Base-by-base conservation (phyloP, 106 monocot species). In the Allium fistulosum region DNA sequence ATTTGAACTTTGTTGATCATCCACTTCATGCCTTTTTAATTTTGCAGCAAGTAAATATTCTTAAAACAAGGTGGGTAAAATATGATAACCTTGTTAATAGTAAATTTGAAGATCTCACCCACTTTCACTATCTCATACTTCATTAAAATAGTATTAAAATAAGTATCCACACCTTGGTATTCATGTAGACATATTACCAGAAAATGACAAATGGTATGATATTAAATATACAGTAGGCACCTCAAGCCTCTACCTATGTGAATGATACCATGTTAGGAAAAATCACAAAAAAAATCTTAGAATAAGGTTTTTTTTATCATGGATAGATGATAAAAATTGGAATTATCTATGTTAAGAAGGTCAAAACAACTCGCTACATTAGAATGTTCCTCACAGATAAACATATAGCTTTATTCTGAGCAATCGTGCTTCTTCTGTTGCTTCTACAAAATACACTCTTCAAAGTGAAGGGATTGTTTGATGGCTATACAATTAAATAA, bases 141-240 rank as follows among this genome's bases (percentile, higher is more conserved):
- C 71, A 87, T 85, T 46, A 92, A 92, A 83, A 99, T 99, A 15
- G 82, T 75, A 76, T 99, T 87, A 66, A 99, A 99, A 80, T 99
- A 87, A 65, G 92, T 87, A 81, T 99, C 99, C 13, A 93, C 99
- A 60, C 99, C 99, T 78, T 99, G 99, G 63, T 99, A 99, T 74
- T 92, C 93, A 16, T 89, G 80, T 58, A 99, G 80, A 53, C 99
- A 92, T 68, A 92, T 93, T 48, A 99, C 84, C 99, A 92, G 61
- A 18, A 9, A 69, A 27, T 52, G 14, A 9, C 26, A 6, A 7
- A 67, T 6, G 26, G 16, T 4, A 49, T 27, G 11, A 67, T 22
- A 37, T 50, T 50, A 18, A 18, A 17, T 17, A 17, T 49, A 15
- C 10, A 65, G 16, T 48, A 49, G 50, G 7, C 16, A 49, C 7